These are phyloP conservation scores for Periconia macrospinosa DNA, from an alignment of 2,329 filamentous ascomycete species.

Conservation along the genomic window DNA sequence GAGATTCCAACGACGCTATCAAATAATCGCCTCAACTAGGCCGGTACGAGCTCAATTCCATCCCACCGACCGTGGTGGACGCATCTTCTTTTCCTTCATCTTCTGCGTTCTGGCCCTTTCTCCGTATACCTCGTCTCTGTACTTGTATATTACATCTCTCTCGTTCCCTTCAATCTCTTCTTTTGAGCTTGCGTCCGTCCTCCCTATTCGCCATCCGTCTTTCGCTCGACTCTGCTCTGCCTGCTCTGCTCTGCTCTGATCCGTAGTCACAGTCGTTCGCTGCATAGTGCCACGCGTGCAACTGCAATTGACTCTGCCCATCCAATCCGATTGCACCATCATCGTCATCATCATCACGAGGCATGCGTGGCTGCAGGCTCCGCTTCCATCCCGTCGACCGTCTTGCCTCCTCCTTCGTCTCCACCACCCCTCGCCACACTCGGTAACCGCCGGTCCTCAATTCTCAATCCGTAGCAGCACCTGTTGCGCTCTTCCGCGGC, in stretches of 20 bases:
- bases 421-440: slow-evolving; percentile 1
- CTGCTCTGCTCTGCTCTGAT: too few species aligned
- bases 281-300: neutral
- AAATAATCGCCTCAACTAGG: slow-evolving; percentile 13
- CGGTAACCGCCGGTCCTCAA: slow-evolving; percentile 17
- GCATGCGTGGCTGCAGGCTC: slow-evolving; percentile 24
- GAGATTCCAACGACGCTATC: slow-evolving; percentile 14
- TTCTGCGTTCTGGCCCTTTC: too few species aligned
- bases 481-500: slow-evolving; percentile 21
- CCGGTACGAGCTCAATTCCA: too few species aligned
- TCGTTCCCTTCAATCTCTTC: slow-evolving; percentile 1
- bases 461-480: slow-evolving; percentile 10
- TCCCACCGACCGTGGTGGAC: too few species aligned
- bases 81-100: too few species aligned
- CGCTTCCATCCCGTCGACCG: slow-evolving; percentile 1
- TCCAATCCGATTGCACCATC: neutral
- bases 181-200: slow-evolving; percentile 9
- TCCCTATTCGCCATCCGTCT: slow-evolving; percentile 1
- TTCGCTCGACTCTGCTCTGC: neutral
- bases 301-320: slow-evolving; percentile 9
- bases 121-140: too few species aligned
- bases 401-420: neutral
- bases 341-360: slow-evolving; percentile 5
- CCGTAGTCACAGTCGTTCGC: too few species aligned
- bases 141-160: neutral